Evolutionary conservation across 2,329 filamentous ascomycete species (phyloP), one percentile per base, ranked within the genome.

Genomic region (Rhynchosporium agropyri): DNA sequence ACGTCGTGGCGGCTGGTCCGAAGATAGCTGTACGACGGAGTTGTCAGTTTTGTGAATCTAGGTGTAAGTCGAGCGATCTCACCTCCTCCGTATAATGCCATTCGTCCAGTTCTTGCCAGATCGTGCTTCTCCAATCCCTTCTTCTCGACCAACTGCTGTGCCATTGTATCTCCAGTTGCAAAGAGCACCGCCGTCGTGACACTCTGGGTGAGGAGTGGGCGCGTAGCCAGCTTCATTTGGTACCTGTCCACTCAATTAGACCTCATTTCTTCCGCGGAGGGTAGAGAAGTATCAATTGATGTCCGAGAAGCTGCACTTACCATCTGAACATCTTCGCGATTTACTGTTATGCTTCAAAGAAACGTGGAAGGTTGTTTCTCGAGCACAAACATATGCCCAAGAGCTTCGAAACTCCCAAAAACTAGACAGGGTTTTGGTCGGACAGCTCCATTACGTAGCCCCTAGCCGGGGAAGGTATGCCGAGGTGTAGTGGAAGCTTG

Each of bases 151-250:
- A 86, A 82, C 79, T 98, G 94, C 78, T 99, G 95, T 43, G 95
- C 92, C 69, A 96, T 88, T 65, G 89, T 82, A 79, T 99, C 95
- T 72, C 95, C 95, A 13, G 92, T 91, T 63, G 90, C 93, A 76
- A 98, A 99, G 67, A 99, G 88, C 64, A 98, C 84, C 55, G 91
- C 90, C 45, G 94, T 97, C 62, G 92, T 96, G 71, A 97, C 80
- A 75, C 89, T 91, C 81, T 97, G 92, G 10, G 94, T 98, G 73
- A 97, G 85, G 71, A 98, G 81, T 64, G 94, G 94, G 74, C 90
- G 86, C 72, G 87, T 84, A 71, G 89, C 88, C 75, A 97, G 83
- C 77, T 86, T 90, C 74, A 86, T 82, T 79, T 96, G 92, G 80
- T 98, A 98, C 92, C 93, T 91, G 71, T 45, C 68, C 60, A 49